Evolutionary conservation across 495 filamentous ascomycete species (phyloP).

Genomic region (Astrocystis sublimbata): DNA sequence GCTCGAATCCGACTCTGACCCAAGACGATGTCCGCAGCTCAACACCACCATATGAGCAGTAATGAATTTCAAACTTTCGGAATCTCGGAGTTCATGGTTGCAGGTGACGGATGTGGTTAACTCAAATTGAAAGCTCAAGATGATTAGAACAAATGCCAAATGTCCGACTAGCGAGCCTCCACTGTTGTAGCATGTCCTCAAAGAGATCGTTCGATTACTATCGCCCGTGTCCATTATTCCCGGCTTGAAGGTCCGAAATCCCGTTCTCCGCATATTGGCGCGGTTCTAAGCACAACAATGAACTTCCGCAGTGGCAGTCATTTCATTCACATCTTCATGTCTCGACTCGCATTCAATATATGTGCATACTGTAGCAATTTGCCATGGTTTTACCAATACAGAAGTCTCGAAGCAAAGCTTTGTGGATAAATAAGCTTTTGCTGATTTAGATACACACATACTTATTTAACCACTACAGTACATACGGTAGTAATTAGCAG

Average conservation of each 20-base stretch:
- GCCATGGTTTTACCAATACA: neutral
- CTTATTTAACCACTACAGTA: no score
- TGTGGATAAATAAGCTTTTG: neutral
- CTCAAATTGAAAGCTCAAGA: no score
- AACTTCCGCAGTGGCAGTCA: neutral
- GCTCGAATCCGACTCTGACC: neutral
- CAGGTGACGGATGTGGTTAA: no score
- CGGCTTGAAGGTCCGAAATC: conserved; percentile 7
- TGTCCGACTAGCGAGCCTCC: no score
- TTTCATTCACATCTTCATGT: neutral
- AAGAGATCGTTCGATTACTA: neutral
- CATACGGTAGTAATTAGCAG: no score
- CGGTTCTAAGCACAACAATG: neutral
- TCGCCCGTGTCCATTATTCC: neutral
- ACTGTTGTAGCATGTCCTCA: neutral
- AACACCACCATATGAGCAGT: no score
- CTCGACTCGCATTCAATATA: neutral
- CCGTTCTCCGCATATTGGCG: neutral
- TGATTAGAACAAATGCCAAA: no score
- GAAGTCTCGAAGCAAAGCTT: neutral
- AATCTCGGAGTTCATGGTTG: no score
- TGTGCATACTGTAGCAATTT: neutral
- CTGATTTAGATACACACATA: no score
- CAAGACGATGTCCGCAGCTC: neutral
- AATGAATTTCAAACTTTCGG: no score